Evolutionary conservation across 257 asterid genomes (phyloP).

Genomic region (Plantago major): DNA sequence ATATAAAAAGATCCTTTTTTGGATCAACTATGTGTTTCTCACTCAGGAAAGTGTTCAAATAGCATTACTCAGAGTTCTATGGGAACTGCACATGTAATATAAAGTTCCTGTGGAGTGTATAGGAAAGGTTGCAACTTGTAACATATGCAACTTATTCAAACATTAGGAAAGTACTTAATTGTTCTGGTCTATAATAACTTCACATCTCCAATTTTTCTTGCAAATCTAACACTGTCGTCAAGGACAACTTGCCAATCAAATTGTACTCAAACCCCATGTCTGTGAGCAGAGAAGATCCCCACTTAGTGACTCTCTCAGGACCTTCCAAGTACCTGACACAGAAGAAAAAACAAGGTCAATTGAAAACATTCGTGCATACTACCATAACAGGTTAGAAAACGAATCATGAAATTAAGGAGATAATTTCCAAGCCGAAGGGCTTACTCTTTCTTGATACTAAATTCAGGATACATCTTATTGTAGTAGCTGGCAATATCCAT

Average conservation of each 20-base stretch:
- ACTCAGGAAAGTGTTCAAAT: no score
- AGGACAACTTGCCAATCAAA: conserved; percentile 19
- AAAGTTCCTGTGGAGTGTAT: no score
- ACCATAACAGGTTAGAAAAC: neutral
- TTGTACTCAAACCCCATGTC: conserved; percentile 22
- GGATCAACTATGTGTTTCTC: no score
- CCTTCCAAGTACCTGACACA: conserved; percentile 18
- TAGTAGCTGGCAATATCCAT: conserved; percentile 18
- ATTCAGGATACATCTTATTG: conserved; percentile 16
- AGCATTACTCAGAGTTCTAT: no score
- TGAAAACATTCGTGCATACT: neutral
- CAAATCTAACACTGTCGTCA: conserved; percentile 20
- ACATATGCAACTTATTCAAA: no score
- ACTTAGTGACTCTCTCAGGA: conserved; percentile 14
- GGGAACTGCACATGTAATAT: no score
- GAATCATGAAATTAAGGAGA: neutral
- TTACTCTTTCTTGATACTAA: conserved; percentile 12
- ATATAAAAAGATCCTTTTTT: no score
- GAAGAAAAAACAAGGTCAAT: neutral
- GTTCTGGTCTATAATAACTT: neutral
- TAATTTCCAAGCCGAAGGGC: neutral
- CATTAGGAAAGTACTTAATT: no score
- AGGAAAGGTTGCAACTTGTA: no score
- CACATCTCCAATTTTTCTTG: conserved; percentile 12
- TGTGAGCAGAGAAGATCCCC: conserved; percentile 23